phyloP scores from a whole-genome alignment of 1,284 basidiomycete species.

The Trichosporon sp. region DNA sequence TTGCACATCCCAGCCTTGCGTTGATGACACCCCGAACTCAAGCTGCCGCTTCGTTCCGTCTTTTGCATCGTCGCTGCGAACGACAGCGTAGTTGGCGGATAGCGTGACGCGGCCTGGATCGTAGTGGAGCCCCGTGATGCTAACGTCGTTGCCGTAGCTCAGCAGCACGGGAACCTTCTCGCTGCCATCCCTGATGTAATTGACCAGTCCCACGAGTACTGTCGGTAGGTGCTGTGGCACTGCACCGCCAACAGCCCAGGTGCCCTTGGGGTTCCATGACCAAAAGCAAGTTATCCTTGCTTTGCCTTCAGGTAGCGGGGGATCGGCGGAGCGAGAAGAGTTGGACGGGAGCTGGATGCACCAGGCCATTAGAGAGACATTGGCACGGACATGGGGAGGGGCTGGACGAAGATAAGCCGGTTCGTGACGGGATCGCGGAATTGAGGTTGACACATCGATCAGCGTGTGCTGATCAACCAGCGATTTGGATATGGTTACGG shows the following conservation, averaged over 20 bases:
- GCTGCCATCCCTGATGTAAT: conserved; percentile 68
- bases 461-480: conserved; percentile 75
- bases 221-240: conserved; percentile 68
- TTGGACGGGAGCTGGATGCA: conserved; percentile 66
- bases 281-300: conserved; percentile 85
- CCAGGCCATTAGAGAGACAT: conserved; percentile 85
- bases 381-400: conserved; percentile 89
- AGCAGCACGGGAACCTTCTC: conserved; percentile 67
- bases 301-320: conserved; percentile 47
- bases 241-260: conserved; percentile 70
- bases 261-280: conserved; percentile 88
- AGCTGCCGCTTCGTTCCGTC: conserved; percentile 57
- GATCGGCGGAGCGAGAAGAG: conserved; percentile 32
- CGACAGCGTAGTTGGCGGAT: conserved; percentile 77
- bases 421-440: conserved; percentile 84
- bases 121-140: conserved; percentile 70
- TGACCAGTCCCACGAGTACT: conserved; percentile 72
- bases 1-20: conserved; percentile 87
- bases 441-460: conserved; percentile 89
- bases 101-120: conserved; percentile 77
- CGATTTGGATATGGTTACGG: conserved; percentile 85
- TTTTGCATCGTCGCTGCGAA: conserved; percentile 58
- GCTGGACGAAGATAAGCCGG: conserved; percentile 88
- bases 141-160: conserved; percentile 77
- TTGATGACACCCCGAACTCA: conserved; percentile 71